phyloP scores from a whole-genome alignment of 768 basidiomycete species.

The Boletus rubescentipes region DNA sequence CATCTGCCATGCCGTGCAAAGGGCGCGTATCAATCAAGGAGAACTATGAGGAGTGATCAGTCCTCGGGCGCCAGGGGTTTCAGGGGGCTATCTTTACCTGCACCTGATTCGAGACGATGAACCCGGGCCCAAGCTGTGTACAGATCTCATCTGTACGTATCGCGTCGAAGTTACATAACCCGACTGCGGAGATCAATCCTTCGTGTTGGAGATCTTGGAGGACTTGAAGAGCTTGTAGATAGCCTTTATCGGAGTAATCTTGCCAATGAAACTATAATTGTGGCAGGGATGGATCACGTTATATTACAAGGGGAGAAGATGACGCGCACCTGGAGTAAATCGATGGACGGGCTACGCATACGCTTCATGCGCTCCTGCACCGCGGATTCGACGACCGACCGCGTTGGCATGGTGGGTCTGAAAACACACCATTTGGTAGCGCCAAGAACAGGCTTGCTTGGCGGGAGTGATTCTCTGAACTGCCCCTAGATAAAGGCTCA shows the following conservation, averaged over 20 bases:
- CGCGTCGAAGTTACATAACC: constrained; percentile 81
- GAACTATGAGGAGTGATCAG: constrained; percentile 48
- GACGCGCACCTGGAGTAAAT: constrained; percentile 65
- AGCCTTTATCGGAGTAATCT: constrained; percentile 53
- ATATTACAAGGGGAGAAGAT: background rate
- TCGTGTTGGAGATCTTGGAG: constrained; percentile 59
- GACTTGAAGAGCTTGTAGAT: constrained; percentile 47
- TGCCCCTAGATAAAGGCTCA: constrained; percentile 53
- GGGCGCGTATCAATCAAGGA: constrained; percentile 80
- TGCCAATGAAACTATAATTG: constrained; percentile 74
- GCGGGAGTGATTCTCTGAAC: constrained; percentile 50
- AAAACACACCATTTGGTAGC: constrained; percentile 91
- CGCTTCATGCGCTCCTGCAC: constrained; percentile 70
- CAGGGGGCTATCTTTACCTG: constrained; percentile 47
- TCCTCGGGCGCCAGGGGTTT: background rate
- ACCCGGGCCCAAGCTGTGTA: constrained; percentile 64
- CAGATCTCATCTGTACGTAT: constrained; percentile 78
- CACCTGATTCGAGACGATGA: constrained; percentile 80
- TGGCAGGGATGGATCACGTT: background rate
- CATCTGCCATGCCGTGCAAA: constrained; percentile 72
- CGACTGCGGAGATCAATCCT: constrained; percentile 62
- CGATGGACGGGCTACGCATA: constrained; percentile 58
- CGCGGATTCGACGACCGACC: constrained; percentile 56
- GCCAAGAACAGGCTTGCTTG: constrained; percentile 50
- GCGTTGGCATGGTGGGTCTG: constrained; percentile 48